Evolutionary conservation across 257 asterid species (phyloP), one percentile per base, ranked within the genome.

Genomic region (Agastache rugosa): DNA sequence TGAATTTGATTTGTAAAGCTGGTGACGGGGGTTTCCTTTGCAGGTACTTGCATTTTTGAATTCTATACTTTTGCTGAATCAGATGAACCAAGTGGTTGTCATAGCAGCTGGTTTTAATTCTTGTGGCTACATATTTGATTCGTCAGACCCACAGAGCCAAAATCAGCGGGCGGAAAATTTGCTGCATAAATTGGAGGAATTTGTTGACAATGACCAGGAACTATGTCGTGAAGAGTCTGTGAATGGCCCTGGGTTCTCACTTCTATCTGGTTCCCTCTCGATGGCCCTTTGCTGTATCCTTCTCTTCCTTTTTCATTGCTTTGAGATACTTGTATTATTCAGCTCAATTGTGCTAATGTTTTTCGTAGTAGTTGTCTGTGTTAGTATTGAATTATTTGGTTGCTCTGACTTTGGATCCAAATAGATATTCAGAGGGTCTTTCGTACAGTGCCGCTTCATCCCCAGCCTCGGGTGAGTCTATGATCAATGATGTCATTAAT

Each of bases 231-330:
- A 86, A 60, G 87, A 83, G 59, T 84, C 83, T 5, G 90, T 87
- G 11, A 85, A 83, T 71, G 93, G 92, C 37, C 89, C 89, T 11
- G 87, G 91, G 41, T 80, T 82, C 81, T 84, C 98, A 0, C 93
- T 93, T 74, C 97, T 91, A 27, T 90, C 97, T 23, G 97, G 97
- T 63, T 89, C 97, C 65, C 94, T 93, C 51, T 93, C 98, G 22
- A 90, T 91, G 97, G 98, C 98, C 9, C 84, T 93, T n/a, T 93
- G 97, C 72, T 91, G 97, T 93, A 93, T 93, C 97, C 97, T 84
- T 44, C 41, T 16, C 16, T 63, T 6, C 53, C 6, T 25, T 29
- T 29, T 20, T 71, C 14, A 48, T 74, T 17, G 20, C 31, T 16
- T 35, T 20, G 12, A 56, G 55, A 8, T 34, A 39, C 16, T 45